Evolutionary conservation across 2,329 filamentous ascomycete genomes (phyloP).

Genomic region (Aspergillus sp.): DNA sequence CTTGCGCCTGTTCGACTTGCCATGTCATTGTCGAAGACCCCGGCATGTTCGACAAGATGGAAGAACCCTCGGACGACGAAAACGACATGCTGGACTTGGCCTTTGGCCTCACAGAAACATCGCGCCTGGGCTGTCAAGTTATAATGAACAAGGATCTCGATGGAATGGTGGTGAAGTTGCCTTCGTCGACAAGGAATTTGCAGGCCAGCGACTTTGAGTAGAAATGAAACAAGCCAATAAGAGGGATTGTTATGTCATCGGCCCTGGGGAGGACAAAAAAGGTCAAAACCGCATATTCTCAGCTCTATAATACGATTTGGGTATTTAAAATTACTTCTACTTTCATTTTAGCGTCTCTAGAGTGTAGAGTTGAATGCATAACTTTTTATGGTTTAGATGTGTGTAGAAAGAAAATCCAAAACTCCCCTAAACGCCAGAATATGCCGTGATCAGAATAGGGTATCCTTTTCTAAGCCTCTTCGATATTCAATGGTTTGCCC

Average conservation of each 20-base stretch:
- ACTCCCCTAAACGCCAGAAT: conserved; percentile 26
- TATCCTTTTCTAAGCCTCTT: conserved; percentile 31
- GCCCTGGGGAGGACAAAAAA: background rate
- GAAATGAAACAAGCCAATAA: conserved; percentile 24
- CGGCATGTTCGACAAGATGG: conserved; percentile 70
- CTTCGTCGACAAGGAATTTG: conserved; percentile 90
- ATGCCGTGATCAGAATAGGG: conserved; percentile 24
- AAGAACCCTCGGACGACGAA: conserved; percentile 72
- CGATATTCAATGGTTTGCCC: conserved; percentile 44
- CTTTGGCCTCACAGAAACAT: conserved; percentile 84
- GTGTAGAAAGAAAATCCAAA: no score
- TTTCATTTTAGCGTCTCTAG: conserved; percentile 6
- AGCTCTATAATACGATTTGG: conserved; percentile 7
- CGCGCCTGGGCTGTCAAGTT: conserved; percentile 81
- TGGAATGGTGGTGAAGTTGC: conserved; percentile 77
- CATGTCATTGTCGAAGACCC: conserved; percentile 79
- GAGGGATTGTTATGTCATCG: no score
- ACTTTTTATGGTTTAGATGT: no score
- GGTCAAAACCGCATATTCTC: background rate
- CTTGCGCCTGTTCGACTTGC: conserved; percentile 88
- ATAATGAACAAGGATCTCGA: conserved; percentile 87
- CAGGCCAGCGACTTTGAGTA: conserved; percentile 84
- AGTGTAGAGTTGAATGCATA: no score
- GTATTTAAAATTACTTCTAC: conserved; percentile 13
- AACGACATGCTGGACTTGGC: conserved; percentile 90